Conservation (phyloP, 345 rosid species). For the Populus pruinosa region DNA sequence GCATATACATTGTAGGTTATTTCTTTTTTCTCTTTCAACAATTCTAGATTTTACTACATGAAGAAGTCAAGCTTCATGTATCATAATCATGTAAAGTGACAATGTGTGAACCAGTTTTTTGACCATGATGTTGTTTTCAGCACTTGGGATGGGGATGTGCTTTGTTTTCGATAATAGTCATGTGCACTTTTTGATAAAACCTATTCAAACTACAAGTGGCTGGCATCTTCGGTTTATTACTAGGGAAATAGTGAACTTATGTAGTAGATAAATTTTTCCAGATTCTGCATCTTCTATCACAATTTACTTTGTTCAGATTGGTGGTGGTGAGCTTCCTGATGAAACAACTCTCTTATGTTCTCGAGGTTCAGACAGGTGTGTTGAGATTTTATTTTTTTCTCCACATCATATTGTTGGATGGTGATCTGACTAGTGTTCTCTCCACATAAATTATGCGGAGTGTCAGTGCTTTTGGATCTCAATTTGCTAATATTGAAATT, state of each 20-base stretch:
- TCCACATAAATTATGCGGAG: constrained; percentile 1
- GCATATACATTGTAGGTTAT: not conserved
- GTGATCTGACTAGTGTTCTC: constrained; percentile 4
- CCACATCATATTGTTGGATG: not conserved
- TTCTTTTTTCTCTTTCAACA: not conserved
- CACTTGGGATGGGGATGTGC: not conserved
- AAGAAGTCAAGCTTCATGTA: not conserved
- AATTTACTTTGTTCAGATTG: constrained; percentile 54
- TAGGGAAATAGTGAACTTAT: not conserved
- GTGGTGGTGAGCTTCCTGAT: constrained; percentile 87
- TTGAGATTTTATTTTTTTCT: not conserved
- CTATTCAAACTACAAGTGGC: not conserved
- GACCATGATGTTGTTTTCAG: not conserved
- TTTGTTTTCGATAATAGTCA: not conserved
- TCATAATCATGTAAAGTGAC: not conserved
- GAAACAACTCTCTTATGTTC: constrained; percentile 78
- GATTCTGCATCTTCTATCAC: constrained; percentile 16
- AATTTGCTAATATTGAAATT: not conserved
- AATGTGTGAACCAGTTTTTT: not conserved
- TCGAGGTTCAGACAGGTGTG: constrained; percentile 96
- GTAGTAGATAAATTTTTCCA: not conserved
- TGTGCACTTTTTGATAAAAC: not conserved
- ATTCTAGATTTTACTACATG: not conserved
- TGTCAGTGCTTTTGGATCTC: constrained; percentile 11
- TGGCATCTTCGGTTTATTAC: not conserved